Conservation (phyloP, 352 stramenopile species). For the Phytopythium aichiense region DNA sequence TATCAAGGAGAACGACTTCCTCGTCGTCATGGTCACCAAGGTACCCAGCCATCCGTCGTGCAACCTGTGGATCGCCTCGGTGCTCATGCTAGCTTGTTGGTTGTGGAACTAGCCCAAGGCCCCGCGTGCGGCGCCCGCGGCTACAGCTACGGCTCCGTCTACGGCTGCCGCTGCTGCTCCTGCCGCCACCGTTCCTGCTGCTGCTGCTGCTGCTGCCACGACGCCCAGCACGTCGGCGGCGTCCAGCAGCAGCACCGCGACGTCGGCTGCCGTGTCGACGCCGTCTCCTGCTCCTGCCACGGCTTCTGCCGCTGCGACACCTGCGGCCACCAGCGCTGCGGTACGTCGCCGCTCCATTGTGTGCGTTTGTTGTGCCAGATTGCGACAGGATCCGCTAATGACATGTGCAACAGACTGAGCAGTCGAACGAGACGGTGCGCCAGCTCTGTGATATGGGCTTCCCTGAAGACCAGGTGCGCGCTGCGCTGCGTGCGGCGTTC, state of each 20-base stretch:
- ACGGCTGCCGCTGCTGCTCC: conserved; percentile 21
- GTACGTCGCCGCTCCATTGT: conserved; percentile 4
- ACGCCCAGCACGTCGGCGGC: conserved; percentile 63
- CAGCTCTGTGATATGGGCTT: conserved; percentile 88
- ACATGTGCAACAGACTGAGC: conserved; percentile 23
- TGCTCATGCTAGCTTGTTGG: background rate
- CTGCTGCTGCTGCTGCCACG: conserved; percentile 19
- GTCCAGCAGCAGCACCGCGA: conserved; percentile 62
- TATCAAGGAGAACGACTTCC: conserved; percentile 86
- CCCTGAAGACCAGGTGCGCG: conserved; percentile 79
- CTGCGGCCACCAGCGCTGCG: conserved; percentile 11
- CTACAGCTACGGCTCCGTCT: conserved; percentile 24
- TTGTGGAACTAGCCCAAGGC: conserved; percentile 45
- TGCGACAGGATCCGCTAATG: background rate
- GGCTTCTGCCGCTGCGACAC: conserved; percentile 19
- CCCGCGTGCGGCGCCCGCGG: conserved; percentile 31
- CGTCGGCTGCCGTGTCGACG: conserved; percentile 58
- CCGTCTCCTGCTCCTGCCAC: conserved; percentile 44
- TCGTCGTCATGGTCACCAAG: conserved; percentile 89
- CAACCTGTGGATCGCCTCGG: no score
- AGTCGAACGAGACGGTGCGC: conserved; percentile 53
- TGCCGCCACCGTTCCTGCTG: conserved; percentile 16
- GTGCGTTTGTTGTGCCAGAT: background rate
- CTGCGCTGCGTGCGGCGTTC: conserved; percentile 74
- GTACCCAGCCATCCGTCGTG: conserved; percentile 3